A percentile compares a stretch with the other conserved stretches of the same genome.
Evolutionary conservation across 306 rosid species (phyloP).

Genomic region (Begonia masoniana): DNA sequence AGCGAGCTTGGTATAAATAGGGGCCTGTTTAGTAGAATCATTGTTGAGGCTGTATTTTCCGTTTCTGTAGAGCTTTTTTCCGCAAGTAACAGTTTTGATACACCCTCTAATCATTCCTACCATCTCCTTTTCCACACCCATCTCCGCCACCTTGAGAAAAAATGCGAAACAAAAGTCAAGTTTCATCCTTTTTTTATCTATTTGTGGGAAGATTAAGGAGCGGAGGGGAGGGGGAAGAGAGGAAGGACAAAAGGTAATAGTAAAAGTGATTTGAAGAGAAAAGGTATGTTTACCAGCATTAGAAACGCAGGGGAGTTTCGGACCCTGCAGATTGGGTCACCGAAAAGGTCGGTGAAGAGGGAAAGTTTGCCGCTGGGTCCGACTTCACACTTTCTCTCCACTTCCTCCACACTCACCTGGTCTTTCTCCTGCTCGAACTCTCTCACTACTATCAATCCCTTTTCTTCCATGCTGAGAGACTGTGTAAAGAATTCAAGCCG

Average conservation of each 20-base stretch:
- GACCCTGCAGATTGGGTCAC: conserved; percentile 85
- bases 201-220: neutral
- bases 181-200: neutral
- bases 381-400: conserved; percentile 53
- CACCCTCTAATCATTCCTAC: conserved; percentile 77
- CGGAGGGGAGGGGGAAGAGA: neutral
- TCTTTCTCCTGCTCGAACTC: conserved; percentile 29
- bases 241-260: neutral
- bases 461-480: neutral
- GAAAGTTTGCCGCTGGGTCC: conserved; percentile 49
- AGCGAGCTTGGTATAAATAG: conserved; percentile 48
- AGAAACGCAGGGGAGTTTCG: conserved; percentile 70
- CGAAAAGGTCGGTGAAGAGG: conserved; percentile 60
- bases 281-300: conserved; percentile 45
- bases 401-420: conserved; percentile 36
- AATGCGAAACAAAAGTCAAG: neutral
- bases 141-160: conserved; percentile 47
- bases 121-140: conserved; percentile 23
- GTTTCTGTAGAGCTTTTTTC: conserved; percentile 25
- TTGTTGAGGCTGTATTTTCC: conserved; percentile 7
- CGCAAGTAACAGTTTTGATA: conserved; percentile 64
- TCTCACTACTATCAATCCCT: conserved; percentile 17
- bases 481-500: neutral
- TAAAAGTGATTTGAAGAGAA: neutral
- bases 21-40: conserved; percentile 12